These are phyloP conservation scores for Talaromyces thailandensis DNA, from an alignment of 495 filamentous ascomycete species.

Conservation along the genomic window DNA sequence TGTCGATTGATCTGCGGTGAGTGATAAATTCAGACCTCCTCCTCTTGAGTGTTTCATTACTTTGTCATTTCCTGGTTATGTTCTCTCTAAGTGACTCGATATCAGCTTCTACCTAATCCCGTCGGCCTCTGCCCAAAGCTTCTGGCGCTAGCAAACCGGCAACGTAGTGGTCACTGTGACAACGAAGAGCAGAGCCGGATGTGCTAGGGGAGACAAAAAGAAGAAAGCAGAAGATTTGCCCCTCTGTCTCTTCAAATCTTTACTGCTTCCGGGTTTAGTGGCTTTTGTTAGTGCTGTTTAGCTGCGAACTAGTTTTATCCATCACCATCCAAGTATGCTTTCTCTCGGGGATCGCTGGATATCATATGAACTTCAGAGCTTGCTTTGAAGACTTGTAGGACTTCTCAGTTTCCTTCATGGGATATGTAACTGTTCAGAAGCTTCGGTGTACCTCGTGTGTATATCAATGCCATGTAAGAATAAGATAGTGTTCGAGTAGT, in stretches of 20 bases:
- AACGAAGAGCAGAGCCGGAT: neutral
- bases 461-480: too few relatives aligned
- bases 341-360: neutral
- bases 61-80: neutral
- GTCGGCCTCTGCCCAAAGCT: neutral
- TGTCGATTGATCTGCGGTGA: neutral
- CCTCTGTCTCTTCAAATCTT: neutral
- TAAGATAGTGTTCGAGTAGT: too few relatives aligned
- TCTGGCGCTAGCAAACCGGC: neutral
- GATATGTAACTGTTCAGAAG: neutral
- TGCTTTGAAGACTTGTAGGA: neutral
- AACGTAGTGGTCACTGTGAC: constrained; percentile 7
- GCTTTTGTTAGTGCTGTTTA: neutral
- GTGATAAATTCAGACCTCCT: neutral
- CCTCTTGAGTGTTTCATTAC: neutral
- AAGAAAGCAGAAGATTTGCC: constrained; percentile 3
- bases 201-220: neutral
- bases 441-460: too few relatives aligned
- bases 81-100: neutral
- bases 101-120: neutral
- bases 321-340: neutral
- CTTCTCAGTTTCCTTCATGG: neutral
- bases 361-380: neutral
- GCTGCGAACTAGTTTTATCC: neutral
- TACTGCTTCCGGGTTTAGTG: neutral